These are phyloP conservation scores for Leptosphaerulina australis DNA, from an alignment of 2,329 filamentous ascomycete species.

Conservation along the genomic window DNA sequence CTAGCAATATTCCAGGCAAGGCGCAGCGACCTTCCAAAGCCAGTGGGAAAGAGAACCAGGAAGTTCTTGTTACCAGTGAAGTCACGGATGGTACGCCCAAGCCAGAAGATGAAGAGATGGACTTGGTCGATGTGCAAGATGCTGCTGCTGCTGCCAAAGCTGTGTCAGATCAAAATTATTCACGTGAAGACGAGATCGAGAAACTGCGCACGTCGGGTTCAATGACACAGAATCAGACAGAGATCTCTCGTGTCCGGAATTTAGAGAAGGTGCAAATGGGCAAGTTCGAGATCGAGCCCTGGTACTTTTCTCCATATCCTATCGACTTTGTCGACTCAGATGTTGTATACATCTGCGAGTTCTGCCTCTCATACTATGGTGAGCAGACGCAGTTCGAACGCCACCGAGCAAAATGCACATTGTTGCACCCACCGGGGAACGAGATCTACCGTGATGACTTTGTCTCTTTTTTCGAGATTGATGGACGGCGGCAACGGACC, in stretches of 20 bases:
- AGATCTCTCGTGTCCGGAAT: constrained; percentile 94
- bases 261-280: constrained; percentile 95
- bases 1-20: constrained; percentile 56
- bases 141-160: constrained; percentile 61
- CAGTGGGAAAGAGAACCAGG: constrained; percentile 66
- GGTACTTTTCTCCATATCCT: constrained; percentile 99
- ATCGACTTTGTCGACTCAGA: constrained; percentile 87
- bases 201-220: constrained; percentile 92
- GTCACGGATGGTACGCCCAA: constrained; percentile 57
- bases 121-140: constrained; percentile 59
- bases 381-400: constrained; percentile 81
- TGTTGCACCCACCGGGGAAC: constrained; percentile 93
- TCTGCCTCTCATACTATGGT: constrained; percentile 90
- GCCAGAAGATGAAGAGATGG: constrained; percentile 59
- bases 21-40: constrained; percentile 60
- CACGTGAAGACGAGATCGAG: constrained; percentile 91
- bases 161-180: constrained; percentile 62
- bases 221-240: constrained; percentile 98
- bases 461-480: constrained; percentile 96
- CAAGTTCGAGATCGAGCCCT: constrained; percentile 87
- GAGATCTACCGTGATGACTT: constrained; percentile 96
- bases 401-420: constrained; percentile 86
- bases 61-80: constrained; percentile 56
- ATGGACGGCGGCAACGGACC: constrained; percentile 88
- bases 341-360: constrained; percentile 95